Base-by-base conservation (phyloP, 2,329 filamentous ascomycete genomes). In the Hymenoscyphus occultus region DNA sequence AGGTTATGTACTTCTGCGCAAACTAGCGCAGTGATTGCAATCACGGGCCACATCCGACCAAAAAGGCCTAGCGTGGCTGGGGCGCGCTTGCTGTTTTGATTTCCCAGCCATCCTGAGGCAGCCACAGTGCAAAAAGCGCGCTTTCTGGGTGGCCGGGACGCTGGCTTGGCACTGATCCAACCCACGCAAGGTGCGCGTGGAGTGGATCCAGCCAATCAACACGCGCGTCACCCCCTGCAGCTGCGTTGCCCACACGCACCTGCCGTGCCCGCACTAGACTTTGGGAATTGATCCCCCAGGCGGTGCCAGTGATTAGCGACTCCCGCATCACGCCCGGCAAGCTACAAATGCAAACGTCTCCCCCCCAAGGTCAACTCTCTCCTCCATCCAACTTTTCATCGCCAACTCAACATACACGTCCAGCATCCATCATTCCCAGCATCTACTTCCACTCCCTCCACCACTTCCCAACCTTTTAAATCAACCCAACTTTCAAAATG, bases 401-500 rank as follows among this genome's bases (percentile, higher is more conserved):
- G 60, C 32, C 67, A 65, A 59, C 63, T 57, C 60, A 51, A 60
- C 58, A 60, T 65, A 65, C 64, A 65, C 64, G 64, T 59, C 59
- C 61, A 32, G 45, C 31, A 14, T 12, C 57, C 61, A 62, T 56
- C 62, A 39, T 39, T 57, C 48, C 28, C 39, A 57, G 56, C 45
- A 51, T 51, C 65, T 28, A 28, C 28, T 54, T 56, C 59, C 56
- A 60, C 19, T 40, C 48, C 56, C 42, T 42, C 54, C 59, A 39
- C 61, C 35, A 67, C 32, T 62, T 70, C 65, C 70, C 72, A 61
- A 70, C 70, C 69, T 71, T 71, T 69, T 72, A 74, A 76, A 70
- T 70, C 74, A 76, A 70, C 74, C 75, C 72, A 61, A 77, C 80
- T 72, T 78, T 86, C 90, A 97, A 92, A 91, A 99, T 99, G 95